Evolutionary conservation across 169 alveolate genomes (phyloP).

Genomic region (Perkinsus olseni): DNA sequence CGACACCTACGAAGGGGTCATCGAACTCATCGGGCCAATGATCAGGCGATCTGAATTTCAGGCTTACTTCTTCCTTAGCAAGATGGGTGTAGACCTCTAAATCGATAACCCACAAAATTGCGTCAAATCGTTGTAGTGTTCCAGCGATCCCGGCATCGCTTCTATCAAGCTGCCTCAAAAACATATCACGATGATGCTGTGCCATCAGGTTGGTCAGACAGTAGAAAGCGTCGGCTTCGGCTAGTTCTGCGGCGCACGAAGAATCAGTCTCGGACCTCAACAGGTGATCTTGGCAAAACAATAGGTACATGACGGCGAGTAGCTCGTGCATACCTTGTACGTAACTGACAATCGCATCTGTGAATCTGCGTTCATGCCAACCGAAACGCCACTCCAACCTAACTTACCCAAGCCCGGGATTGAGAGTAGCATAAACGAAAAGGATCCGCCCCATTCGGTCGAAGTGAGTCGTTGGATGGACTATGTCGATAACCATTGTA

Average conservation of each 20-base stretch:
- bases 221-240: conserved; percentile 38
- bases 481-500: conserved; percentile 5
- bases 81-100: not conserved
- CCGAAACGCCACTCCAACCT: not conserved
- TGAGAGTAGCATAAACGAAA: conserved; percentile 64
- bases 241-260: conserved; percentile 15
- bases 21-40: no score
- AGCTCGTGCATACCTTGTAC: conserved; percentile 82
- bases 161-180: not conserved
- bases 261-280: not conserved
- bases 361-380: not conserved
- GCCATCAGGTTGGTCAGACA: conserved; percentile 37
- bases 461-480: conserved; percentile 29
- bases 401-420: conserved; percentile 42
- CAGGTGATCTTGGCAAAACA: conserved; percentile 18
- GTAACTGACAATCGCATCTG: conserved; percentile 48
- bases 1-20: no score
- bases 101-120: not conserved
- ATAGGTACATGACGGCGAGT: conserved; percentile 61
- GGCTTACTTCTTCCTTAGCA: not conserved
- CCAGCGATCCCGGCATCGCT: not conserved
- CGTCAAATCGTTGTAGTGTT: not conserved
- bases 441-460: conserved; percentile 57
- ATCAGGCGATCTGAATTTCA: no score
- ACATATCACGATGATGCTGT: conserved; percentile 8